Conservation (phyloP, 2,329 filamentous ascomycete species). For the Colletotrichum sublineola region DNA sequence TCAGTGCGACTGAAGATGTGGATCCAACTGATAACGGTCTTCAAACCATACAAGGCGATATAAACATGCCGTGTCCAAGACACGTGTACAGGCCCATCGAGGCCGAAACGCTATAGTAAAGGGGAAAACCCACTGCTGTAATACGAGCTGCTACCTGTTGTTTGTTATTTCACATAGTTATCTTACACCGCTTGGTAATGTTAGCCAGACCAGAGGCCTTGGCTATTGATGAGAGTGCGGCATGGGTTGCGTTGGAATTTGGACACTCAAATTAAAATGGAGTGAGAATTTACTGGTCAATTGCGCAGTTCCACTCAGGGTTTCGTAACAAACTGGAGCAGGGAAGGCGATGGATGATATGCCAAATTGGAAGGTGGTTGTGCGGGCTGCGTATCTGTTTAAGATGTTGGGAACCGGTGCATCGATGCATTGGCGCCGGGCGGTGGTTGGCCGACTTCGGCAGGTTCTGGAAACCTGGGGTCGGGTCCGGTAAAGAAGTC, state of each 20-base stretch:
- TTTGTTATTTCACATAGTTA: neutral
- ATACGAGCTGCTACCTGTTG: neutral
- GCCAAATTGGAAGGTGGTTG: neutral
- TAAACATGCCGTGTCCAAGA: neutral
- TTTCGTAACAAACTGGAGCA: neutral
- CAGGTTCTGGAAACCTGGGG: neutral
- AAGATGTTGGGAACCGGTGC: slow-evolving; percentile 12
- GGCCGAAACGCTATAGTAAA: neutral
- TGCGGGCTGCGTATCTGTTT: neutral
- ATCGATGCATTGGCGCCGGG: neutral
- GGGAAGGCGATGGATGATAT: neutral
- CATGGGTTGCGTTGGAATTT: neutral
- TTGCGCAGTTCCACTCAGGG: neutral
- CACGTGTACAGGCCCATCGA: neutral
- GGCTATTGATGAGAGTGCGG: neutral
- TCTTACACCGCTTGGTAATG: neutral
- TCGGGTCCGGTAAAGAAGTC: neutral
- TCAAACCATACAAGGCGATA: slow-evolving; percentile 9
- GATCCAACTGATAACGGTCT: slow-evolving; percentile 10
- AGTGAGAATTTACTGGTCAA: neutral
- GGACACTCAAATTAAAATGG: neutral
- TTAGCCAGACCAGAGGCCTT: neutral
- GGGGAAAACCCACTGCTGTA: neutral
- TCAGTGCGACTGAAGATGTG: neutral
- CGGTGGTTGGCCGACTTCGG: slow-evolving; percentile 8